Conservation (phyloP, 2,329 filamentous ascomycete species). For the Emergomyces pasteurianus region DNA sequence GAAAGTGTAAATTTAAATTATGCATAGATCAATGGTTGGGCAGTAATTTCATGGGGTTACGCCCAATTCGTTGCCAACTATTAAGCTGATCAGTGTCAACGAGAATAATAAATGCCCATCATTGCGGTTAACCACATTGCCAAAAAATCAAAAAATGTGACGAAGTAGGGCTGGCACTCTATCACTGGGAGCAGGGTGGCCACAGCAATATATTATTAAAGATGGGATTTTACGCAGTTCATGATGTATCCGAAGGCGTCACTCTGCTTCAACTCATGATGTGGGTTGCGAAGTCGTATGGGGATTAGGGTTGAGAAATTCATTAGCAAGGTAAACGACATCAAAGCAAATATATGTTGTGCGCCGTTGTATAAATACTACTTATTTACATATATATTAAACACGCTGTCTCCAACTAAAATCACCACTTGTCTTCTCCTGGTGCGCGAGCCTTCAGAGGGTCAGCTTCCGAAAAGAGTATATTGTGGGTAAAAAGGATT, state of each 20-base stretch:
- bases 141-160: too few relatives aligned
- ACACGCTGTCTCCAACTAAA: not conserved
- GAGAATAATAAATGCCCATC: not conserved
- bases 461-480: not conserved
- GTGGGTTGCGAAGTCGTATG: not conserved
- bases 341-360: conserved; percentile 12
- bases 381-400: conserved; percentile 22
- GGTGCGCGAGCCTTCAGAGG: conserved; percentile 26
- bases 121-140: not conserved
- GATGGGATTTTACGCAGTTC: not conserved
- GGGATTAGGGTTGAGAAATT: not conserved
- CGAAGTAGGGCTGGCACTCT: too few relatives aligned
- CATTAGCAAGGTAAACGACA: conserved; percentile 9
- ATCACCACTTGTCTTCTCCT: conserved; percentile 14
- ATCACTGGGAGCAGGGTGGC: not conserved
- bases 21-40: not conserved
- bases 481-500: not conserved
- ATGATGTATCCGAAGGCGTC: too few relatives aligned
- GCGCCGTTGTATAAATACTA: conserved; percentile 21
- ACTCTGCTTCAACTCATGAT: too few relatives aligned
- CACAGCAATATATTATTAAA: not conserved
- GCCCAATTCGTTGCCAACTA: not conserved
- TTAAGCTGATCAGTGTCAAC: not conserved
- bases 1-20: not conserved
- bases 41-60: not conserved